Percentiles rank a stretch among this genome's conserved stretches.
These are phyloP conservation scores for Pleurotus cornucopiae DNA, from an alignment of 768 basidiomycete species.

Conservation along the genomic window DNA sequence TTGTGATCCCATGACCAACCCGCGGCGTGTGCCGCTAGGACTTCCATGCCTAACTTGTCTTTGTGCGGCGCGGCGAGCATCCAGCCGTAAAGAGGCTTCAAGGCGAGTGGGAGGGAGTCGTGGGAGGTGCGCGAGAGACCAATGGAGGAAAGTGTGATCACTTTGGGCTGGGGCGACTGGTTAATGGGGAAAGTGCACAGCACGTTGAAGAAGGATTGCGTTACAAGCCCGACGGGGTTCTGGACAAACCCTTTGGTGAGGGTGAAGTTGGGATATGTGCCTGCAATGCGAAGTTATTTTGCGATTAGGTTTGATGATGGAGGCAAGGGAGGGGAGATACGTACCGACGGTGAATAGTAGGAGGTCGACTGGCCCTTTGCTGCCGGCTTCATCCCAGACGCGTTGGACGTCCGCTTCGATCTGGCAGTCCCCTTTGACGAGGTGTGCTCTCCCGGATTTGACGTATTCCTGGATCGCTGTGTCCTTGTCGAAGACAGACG, in stretches of 20 bases:
- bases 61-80: constrained; percentile 42
- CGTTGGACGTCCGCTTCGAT: constrained; percentile 43
- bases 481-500: constrained; percentile 50
- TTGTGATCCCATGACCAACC: constrained; percentile 46
- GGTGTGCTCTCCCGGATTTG: constrained; percentile 42
- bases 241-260: constrained; percentile 45
- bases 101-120: constrained; percentile 36
- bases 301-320: too few species aligned
- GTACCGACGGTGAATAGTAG: constrained; percentile 61
- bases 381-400: constrained; percentile 41
- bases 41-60: constrained; percentile 63
- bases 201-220: constrained; percentile 50
- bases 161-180: constrained; percentile 33
- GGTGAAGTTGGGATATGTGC: constrained; percentile 23
- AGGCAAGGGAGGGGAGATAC: constrained; percentile 13
- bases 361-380: constrained; percentile 39
- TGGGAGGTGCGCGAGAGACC: constrained; percentile 48
- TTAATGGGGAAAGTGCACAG: constrained; percentile 46
- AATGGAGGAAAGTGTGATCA: constrained; percentile 50
- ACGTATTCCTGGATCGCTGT: constrained; percentile 47
- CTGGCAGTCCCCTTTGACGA: constrained; percentile 61
- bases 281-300: too few species aligned
- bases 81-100: constrained; percentile 46
- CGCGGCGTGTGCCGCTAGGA: constrained; percentile 39
- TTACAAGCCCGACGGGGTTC: constrained; percentile 53